A percentile compares a stretch with the other conserved stretches of the same genome.
phyloP scores from a whole-genome alignment of 2,329 filamentous ascomycete genomes.

The Dactylellina drechsleri region DNA sequence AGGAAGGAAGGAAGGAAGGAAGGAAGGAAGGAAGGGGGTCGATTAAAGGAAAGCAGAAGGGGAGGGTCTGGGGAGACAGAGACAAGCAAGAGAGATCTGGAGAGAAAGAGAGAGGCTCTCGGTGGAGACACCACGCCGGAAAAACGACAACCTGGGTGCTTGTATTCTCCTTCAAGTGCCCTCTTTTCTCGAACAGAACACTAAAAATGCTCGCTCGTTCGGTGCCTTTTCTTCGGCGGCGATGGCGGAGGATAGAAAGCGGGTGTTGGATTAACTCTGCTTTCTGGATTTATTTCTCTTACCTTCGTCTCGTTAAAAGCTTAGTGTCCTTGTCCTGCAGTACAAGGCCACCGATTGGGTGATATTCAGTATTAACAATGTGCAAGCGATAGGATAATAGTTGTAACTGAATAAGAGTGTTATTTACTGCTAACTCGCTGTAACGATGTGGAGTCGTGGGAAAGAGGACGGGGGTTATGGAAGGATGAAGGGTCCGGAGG shows the following conservation, averaged over 20 bases:
- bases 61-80: no score
- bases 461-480: no score
- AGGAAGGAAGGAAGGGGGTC: background rate
- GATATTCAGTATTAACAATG: no score
- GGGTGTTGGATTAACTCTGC: background rate
- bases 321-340: background rate
- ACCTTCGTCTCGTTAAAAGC: background rate
- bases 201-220: background rate
- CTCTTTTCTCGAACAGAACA: background rate
- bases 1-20: background rate
- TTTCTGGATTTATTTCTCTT: no score
- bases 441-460: no score
- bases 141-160: background rate
- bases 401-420: no score
- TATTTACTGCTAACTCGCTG: no score
- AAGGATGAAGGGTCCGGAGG: no score
- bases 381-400: no score
- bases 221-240: constrained; percentile 16
- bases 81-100: no score
- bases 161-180: background rate
- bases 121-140: constrained; percentile 27
- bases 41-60: no score
- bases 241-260: constrained; percentile 33
- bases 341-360: background rate
- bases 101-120: constrained; percentile 8